Percentiles rank a stretch among this genome's conserved stretches.
Evolutionary conservation across 805 yeast species (phyloP).

Genomic region (Torulaspora quercuum): DNA sequence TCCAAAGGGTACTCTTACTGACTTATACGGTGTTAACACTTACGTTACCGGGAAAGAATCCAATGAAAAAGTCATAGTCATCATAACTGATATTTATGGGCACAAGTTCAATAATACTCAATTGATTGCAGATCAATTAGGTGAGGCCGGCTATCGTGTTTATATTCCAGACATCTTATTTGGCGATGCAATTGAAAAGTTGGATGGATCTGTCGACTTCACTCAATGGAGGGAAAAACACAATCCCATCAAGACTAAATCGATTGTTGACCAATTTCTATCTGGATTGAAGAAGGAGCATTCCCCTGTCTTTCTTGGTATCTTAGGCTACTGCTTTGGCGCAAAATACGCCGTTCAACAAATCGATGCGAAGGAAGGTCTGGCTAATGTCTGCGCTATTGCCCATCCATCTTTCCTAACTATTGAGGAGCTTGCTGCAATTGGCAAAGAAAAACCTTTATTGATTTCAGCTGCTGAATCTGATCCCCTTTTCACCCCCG

Average conservation of each 20-base stretch:
- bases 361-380: slow-evolving; percentile 35
- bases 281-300: slow-evolving; percentile 42
- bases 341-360: slow-evolving; percentile 64
- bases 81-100: slow-evolving; percentile 72
- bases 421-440: slow-evolving; percentile 58
- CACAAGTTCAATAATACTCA: slow-evolving; percentile 51
- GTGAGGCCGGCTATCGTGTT: slow-evolving; percentile 59
- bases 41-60: slow-evolving; percentile 47
- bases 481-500: slow-evolving; percentile 61
- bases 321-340: slow-evolving; percentile 82
- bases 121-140: slow-evolving; percentile 64
- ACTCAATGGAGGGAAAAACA: slow-evolving; percentile 56
- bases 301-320: slow-evolving; percentile 49
- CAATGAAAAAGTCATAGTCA: slow-evolving; percentile 51
- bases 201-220: slow-evolving; percentile 28
- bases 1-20: slow-evolving; percentile 43
- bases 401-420: slow-evolving; percentile 82
- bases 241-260: slow-evolving; percentile 44
- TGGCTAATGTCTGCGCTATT: slow-evolving; percentile 59
- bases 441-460: slow-evolving; percentile 54
- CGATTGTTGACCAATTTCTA: slow-evolving; percentile 50
- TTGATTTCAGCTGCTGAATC: slow-evolving; percentile 70
- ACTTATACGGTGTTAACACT: slow-evolving; percentile 44
- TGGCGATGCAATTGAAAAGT: slow-evolving; percentile 42
- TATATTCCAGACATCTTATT: slow-evolving; percentile 72